phyloP scores from a whole-genome alignment of 805 yeast genomes.

The Myxozyma vanderwaltii region DNA sequence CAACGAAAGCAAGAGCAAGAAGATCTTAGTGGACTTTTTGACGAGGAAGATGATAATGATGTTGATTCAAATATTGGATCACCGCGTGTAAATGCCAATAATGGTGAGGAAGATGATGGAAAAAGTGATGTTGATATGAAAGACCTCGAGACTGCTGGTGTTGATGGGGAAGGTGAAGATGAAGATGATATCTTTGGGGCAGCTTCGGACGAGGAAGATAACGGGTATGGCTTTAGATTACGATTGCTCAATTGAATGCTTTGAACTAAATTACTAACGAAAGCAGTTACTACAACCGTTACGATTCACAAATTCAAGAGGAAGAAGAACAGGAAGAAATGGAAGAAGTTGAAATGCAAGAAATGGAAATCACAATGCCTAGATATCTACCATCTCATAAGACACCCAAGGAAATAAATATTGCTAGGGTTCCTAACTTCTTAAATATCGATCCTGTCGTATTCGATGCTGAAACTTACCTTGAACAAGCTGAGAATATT shows the following conservation, averaged over 20 bases:
- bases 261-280: background rate
- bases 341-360: constrained; percentile 37
- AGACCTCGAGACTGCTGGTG: constrained; percentile 8
- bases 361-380: constrained; percentile 43
- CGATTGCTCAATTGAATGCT: background rate
- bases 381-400: constrained; percentile 40
- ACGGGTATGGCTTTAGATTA: constrained; percentile 2
- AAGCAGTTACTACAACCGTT: constrained; percentile 14
- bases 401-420: constrained; percentile 43
- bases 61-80: constrained; percentile 25
- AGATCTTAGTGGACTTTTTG: constrained; percentile 33
- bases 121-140: constrained; percentile 27
- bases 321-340: constrained; percentile 34
- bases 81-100: background rate
- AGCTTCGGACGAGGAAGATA: constrained; percentile 18
- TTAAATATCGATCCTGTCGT: constrained; percentile 81
- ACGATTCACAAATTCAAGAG: constrained; percentile 6
- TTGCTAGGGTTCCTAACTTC: constrained; percentile 78
- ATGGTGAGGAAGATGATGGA: constrained; percentile 2
- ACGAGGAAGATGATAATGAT: constrained; percentile 32
- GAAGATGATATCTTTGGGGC: constrained; percentile 33
- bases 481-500: constrained; percentile 28
- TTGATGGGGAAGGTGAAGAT: constrained; percentile 5
- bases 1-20: constrained; percentile 12
- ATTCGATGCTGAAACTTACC: constrained; percentile 69